Evolutionary conservation across 208 protist genomes (phyloP).

Genomic region (Leptomonas pyrrhocoris): DNA sequence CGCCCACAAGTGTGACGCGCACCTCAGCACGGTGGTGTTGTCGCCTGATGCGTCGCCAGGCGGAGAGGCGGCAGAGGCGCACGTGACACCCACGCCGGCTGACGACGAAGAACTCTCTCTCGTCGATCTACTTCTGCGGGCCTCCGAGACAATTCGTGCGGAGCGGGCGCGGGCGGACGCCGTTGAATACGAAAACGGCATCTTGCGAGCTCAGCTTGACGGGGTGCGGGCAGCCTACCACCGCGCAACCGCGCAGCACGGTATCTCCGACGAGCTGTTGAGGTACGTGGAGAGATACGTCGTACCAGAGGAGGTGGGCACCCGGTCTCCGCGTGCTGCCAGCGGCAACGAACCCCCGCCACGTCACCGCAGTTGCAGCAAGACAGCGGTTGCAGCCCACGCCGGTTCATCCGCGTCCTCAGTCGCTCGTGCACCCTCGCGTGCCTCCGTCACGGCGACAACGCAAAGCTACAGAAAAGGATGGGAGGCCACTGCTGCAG

Average conservation of each 20-base stretch:
- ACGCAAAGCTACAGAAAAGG: constrained; percentile 13
- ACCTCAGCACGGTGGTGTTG: constrained; percentile 2
- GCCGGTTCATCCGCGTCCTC: background rate
- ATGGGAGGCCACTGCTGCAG: background rate
- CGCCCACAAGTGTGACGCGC: background rate
- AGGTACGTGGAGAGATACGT: constrained; percentile 7
- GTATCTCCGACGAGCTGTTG: background rate
- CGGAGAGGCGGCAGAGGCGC: background rate
- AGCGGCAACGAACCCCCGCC: background rate
- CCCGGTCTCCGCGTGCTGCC: background rate
- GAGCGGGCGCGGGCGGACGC: constrained; percentile 25
- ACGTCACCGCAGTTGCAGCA: constrained; percentile 3
- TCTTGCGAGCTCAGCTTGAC: constrained; percentile 25
- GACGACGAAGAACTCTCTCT: background rate
- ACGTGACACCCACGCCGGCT: background rate
- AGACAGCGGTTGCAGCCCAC: background rate
- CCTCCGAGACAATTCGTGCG: constrained; percentile 27
- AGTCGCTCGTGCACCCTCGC: background rate
- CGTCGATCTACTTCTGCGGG: constrained; percentile 25
- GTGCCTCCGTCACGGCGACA: constrained; percentile 1
- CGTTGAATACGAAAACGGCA: constrained; percentile 23
- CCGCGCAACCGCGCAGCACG: constrained; percentile 4
- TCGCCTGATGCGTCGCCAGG: constrained; percentile 19
- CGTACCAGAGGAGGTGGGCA: background rate
- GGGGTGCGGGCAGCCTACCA: constrained; percentile 18